Evolutionary conservation across 345 rosid genomes (phyloP), one percentile per base, ranked within the genome.

Genomic region (Stellera chamaejasme): DNA sequence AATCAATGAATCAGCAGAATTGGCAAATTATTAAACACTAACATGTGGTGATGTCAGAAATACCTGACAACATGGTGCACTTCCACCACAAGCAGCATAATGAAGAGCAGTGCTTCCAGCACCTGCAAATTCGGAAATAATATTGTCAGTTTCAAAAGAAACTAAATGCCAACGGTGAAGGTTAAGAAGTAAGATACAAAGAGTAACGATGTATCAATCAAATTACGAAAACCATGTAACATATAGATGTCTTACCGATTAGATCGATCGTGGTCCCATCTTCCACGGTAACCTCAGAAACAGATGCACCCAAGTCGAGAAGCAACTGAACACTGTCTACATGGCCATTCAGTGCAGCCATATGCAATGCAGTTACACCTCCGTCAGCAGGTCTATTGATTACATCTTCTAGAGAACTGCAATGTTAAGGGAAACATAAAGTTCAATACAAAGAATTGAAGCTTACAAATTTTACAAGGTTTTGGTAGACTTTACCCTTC

Each of bases 71-170:
- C 97, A 93, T 45, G 84, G 91, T 32, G 70, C 71, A 74, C 80
- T 93, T 70, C 99, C 99, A 45, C 97, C 99, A 76, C 99, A 93
- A 26, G 99, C 94, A 71, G 96, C 99, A 66, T 93, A 93, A 68
- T 93, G 99, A 15, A 93, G 91, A 49, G 96, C 66, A 15, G 94
- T 78, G 80, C 99, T 93, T 67, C 96, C 97, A 27, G 99, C 84
- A 60, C 99, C 96, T 92, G 79, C 54, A 80, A 61, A 48, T 53
- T 4, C 16, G 36, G 41, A 52, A 32, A 59, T 42, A n/a, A 13
- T 13, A 39, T 11, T 32, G 25, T 58, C 25, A 55, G 32, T 13
- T 46, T 13, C 10, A 50, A 10, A 27, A 14, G n/a, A n/a, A n/a
- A n/a, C n/a, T n/a, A n/a, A n/a, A n/a, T n/a, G n/a, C n/a, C n/a